Evolutionary conservation across 805 yeast genomes (phyloP).

Genomic region (Candida berthetii): DNA sequence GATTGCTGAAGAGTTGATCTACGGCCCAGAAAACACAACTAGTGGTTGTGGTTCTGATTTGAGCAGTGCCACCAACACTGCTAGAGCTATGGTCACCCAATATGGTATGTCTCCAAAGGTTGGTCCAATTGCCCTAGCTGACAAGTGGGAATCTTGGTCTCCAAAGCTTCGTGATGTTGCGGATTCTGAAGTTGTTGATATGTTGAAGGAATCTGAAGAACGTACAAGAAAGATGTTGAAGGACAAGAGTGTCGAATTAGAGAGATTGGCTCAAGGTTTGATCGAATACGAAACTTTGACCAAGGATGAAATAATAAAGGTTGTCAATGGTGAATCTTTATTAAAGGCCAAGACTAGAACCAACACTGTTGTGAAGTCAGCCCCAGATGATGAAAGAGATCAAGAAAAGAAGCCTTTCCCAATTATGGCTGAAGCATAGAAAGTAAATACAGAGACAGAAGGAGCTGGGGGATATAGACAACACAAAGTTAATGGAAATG

Average conservation of each 20-base stretch:
- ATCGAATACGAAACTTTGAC: slow-evolving; percentile 93
- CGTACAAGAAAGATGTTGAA: slow-evolving; percentile 68
- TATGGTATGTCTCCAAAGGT: slow-evolving; percentile 94
- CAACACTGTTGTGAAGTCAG: slow-evolving; percentile 66
- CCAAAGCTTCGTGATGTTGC: slow-evolving; percentile 83
- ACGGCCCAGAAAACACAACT: slow-evolving; percentile 89
- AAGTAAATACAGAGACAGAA: neutral
- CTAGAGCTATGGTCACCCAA: slow-evolving; percentile 94
- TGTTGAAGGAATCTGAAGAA: slow-evolving; percentile 68
- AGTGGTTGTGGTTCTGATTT: slow-evolving; percentile 94
- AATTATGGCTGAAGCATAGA: slow-evolving; percentile 18
- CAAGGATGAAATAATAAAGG: slow-evolving; percentile 81
- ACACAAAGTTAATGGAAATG: neutral
- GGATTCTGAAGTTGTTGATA: slow-evolving; percentile 81
- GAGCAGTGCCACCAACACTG: slow-evolving; percentile 83
- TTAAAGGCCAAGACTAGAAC: slow-evolving; percentile 63
- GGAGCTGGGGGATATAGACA: neutral
- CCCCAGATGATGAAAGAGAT: slow-evolving; percentile 38
- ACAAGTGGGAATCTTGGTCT: slow-evolving; percentile 95
- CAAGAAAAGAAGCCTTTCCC: slow-evolving; percentile 25
- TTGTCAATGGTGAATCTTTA: slow-evolving; percentile 74
- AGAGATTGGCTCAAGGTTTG: slow-evolving; percentile 86
- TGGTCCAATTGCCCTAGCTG: slow-evolving; percentile 88
- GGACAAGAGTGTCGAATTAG: slow-evolving; percentile 62
- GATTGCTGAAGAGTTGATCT: slow-evolving; percentile 89